Conservation (phyloP, 441 rosid species). For the Syzygium syzygioides region DNA sequence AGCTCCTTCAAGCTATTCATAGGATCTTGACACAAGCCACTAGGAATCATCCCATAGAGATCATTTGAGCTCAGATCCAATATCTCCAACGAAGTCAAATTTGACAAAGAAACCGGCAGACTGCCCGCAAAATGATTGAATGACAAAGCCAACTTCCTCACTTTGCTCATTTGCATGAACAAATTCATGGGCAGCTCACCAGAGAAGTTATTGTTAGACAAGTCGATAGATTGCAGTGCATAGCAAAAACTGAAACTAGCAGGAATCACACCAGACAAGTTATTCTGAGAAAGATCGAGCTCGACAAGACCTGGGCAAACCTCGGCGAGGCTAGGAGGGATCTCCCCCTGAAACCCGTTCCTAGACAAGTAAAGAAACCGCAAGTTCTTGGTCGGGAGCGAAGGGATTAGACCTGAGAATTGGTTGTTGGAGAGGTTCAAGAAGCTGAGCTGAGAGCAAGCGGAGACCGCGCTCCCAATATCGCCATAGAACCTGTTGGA, state of each 20-base stretch:
- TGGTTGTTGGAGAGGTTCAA: slow-evolving; percentile 57
- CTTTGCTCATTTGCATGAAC: slow-evolving; percentile 47
- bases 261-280: slow-evolving; percentile 10
- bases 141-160: slow-evolving; percentile 33
- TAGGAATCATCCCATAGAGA: slow-evolving; percentile 3
- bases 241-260: slow-evolving; percentile 2
- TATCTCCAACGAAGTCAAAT: slow-evolving; percentile 15
- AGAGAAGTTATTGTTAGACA: slow-evolving; percentile 17
- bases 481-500: slow-evolving; percentile 60
- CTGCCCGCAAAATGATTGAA: slow-evolving; percentile 58
- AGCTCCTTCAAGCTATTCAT: slow-evolving; percentile 41
- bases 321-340: slow-evolving; percentile 54
- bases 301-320: slow-evolving; percentile 44
- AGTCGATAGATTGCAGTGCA: slow-evolving; percentile 2
- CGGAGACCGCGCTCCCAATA: slow-evolving; percentile 35
- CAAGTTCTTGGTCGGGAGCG: slow-evolving; percentile 43
- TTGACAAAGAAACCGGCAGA: slow-evolving; percentile 54
- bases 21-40: slow-evolving; percentile 6
- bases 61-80: slow-evolving; percentile 16
- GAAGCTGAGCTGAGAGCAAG: slow-evolving; percentile 48
- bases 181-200: slow-evolving; percentile 63
- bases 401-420: slow-evolving; percentile 57
- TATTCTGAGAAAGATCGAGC: slow-evolving; percentile 12
- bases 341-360: slow-evolving; percentile 56
- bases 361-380: slow-evolving; percentile 39